Evolutionary conservation across 1,284 basidiomycete species (phyloP).

Genomic region (Puccinia sorghi): DNA sequence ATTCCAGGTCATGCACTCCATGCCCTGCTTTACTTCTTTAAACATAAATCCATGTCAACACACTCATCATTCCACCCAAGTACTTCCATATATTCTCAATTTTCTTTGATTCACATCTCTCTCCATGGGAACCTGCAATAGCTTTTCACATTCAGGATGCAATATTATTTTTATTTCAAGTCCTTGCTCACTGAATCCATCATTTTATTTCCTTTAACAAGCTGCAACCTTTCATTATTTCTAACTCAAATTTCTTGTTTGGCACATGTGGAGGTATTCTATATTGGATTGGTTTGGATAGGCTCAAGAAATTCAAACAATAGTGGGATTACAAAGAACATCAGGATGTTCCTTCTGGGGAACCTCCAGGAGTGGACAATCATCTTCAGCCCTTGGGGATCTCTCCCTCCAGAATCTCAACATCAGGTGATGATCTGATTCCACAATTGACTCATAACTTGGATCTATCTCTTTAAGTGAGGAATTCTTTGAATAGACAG

Average conservation of each 20-base stretch:
- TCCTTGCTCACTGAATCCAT: not conserved
- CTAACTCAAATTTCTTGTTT: not conserved
- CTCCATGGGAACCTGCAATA: too few relatives aligned
- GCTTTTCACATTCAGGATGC: constrained; percentile 21
- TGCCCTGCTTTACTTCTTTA: too few relatives aligned
- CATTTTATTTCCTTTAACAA: not conserved
- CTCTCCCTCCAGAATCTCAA: constrained; percentile 7
- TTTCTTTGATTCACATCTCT: too few relatives aligned
- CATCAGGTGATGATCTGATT: constrained; percentile 23
- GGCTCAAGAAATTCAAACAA: constrained; percentile 23
- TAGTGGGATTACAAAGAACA: constrained; percentile 25
- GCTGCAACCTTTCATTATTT: not conserved
- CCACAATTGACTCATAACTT: not conserved
- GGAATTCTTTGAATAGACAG: constrained; percentile 16
- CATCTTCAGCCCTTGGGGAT: constrained; percentile 9
- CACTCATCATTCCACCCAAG: too few relatives aligned
- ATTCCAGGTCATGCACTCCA: too few relatives aligned
- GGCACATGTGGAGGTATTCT: not conserved
- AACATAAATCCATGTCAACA: too few relatives aligned
- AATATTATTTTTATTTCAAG: constrained; percentile 23
- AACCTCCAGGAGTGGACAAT: not conserved
- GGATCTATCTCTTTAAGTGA: too few relatives aligned
- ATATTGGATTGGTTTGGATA: constrained; percentile 9
- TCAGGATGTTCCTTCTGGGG: constrained; percentile 23
- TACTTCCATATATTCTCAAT: too few relatives aligned